Conservation (phyloP, 2,329 filamentous ascomycete species). For the Colletotrichum musicola region DNA sequence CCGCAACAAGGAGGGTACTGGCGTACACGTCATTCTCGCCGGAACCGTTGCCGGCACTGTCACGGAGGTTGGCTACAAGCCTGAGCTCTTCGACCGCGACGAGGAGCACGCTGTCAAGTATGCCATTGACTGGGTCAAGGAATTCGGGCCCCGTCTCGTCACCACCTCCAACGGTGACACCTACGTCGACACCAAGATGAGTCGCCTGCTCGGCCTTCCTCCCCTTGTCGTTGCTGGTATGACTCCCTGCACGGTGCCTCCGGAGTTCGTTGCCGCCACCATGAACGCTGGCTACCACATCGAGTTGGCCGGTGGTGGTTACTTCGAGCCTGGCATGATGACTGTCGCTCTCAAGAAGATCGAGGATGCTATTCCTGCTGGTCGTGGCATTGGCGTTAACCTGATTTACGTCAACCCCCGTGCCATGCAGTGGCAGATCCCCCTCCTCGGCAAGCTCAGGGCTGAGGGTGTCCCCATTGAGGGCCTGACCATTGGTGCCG, state of each 20-base stretch:
- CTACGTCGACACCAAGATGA: constrained; percentile 98
- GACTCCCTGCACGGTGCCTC: constrained; percentile 90
- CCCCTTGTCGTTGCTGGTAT: constrained; percentile 94
- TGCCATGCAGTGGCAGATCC: constrained; percentile 94
- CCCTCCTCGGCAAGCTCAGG: constrained; percentile 82
- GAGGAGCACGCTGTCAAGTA: constrained; percentile 95
- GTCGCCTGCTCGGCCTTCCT: constrained; percentile 83
- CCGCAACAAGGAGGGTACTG: constrained; percentile 98
- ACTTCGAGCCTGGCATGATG: constrained; percentile 87
- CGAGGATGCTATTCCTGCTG: constrained; percentile 84
- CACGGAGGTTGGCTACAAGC: constrained; percentile 95
- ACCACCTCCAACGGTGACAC: constrained; percentile 91
- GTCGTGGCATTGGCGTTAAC: constrained; percentile 90
- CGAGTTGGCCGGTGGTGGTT: constrained; percentile 89
- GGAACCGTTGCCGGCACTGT: constrained; percentile 94
- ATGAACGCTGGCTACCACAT: constrained; percentile 98
- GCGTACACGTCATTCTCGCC: constrained; percentile 94
- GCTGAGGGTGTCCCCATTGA: constrained; percentile 91
- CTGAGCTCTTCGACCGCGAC: constrained; percentile 96
- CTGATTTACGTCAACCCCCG: constrained; percentile 91
- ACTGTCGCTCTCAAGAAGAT: constrained; percentile 87
- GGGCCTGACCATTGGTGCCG: constrained; percentile 91
- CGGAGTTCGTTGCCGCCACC: constrained; percentile 91
- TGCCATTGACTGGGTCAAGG: constrained; percentile 97
- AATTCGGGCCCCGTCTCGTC: constrained; percentile 91